Evolutionary conservation across 2,329 filamentous ascomycete species (phyloP), one percentile per base, ranked within the genome.

Genomic region (Stagonosporopsis cucurbitacearum): DNA sequence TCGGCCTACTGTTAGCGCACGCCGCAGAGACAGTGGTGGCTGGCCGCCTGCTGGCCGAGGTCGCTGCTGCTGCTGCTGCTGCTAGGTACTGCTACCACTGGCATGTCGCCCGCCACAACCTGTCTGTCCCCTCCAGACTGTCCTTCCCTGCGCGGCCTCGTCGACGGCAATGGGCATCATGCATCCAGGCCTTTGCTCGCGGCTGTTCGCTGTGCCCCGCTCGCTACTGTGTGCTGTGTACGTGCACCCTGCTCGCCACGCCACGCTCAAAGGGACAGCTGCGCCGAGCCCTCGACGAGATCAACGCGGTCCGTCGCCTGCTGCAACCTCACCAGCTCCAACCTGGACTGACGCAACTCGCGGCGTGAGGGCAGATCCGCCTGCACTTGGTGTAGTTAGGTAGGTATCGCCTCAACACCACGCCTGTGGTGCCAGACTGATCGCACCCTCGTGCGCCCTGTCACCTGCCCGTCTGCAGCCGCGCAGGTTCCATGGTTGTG

Each of bases 151-250:
- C 35, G 54, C 23, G 42, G 39, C 26, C 26, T 40, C 19, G 44
- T 39, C 44, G 45, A 50, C 50, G 45, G 33, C n/a, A n/a, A n/a
- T n/a, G n/a, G n/a, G n/a, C 54, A 57, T 53, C 54, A 57, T 57
- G 54, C 54, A 42, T 50, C 54, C 20, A 57, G 49, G 40, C 54
- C 54, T 39, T 44, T 56, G 35, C 46, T 48, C 54, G 43, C 48
- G 33, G 49, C 41, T 49, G 30, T 32, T 39, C 50, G 43, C 49
- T 36, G 30, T 50, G 50, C 50, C 55, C 55, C 49, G 45, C 50
- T 52, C 55, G 46, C 44, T 50, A 50, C n/a, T n/a, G n/a, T n/a
- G n/a, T n/a, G n/a, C n/a, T n/a, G n/a, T n/a, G n/a, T n/a, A n/a
- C 50, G 49, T 25, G 37, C 54, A 45, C 36, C 55, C 25, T 41